phyloP scores from a whole-genome alignment of 1,284 basidiomycete genomes.

The Hemileia vastatrix region DNA sequence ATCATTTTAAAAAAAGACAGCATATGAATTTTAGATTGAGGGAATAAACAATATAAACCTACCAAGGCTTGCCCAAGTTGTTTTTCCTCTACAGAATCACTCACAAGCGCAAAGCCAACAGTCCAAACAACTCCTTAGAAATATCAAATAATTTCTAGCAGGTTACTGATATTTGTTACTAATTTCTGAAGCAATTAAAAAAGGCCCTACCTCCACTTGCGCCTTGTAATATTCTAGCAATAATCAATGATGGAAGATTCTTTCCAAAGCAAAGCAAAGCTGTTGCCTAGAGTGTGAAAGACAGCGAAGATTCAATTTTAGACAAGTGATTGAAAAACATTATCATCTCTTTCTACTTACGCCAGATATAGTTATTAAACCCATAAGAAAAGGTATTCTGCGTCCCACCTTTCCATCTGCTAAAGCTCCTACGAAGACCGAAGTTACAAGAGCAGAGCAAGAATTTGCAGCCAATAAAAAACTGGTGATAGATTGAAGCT shows the following conservation, averaged over 20 bases:
- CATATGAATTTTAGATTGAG: no score
- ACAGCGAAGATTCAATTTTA: no score
- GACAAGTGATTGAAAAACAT: no score
- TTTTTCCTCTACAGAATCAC: conserved; percentile 6
- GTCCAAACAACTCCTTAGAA: conserved; percentile 18
- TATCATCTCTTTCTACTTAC: no score
- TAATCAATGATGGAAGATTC: neutral
- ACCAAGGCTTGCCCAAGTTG: conserved; percentile 16
- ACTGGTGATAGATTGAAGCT: conserved; percentile 3
- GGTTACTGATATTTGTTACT: no score
- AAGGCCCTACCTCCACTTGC: conserved; percentile 16
- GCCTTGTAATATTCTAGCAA: conserved; percentile 18
- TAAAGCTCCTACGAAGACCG: conserved; percentile 1
- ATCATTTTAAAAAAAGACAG: neutral
- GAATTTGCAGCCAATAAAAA: conserved; percentile 13
- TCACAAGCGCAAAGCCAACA: conserved; percentile 16
- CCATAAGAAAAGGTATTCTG: conserved; percentile 7
- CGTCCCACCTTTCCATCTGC: conserved; percentile 4
- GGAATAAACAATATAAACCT: neutral
- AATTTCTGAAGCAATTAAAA: no score
- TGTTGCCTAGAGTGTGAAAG: conserved; percentile 17
- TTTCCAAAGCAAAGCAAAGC: conserved; percentile 18
- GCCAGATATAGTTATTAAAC: conserved; percentile 1
- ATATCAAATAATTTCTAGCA: neutral
- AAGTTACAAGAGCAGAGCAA: conserved; percentile 5